Conservation (phyloP, 805 yeast genomes). For the Soucietia sequanensis region DNA sequence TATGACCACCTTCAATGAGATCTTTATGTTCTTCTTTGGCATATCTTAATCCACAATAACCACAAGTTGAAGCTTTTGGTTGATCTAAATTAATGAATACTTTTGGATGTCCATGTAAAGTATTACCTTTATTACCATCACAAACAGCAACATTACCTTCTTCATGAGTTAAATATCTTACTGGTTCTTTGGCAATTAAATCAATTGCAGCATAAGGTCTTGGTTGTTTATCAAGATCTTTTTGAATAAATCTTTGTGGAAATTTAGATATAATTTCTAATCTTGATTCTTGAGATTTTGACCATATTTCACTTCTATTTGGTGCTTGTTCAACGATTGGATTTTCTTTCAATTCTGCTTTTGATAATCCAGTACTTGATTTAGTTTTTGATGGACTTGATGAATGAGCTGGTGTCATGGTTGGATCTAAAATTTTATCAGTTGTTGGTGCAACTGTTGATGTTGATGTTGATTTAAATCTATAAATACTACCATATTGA, state of each 20-base stretch:
- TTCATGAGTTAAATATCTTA: constrained; percentile 52
- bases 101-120: constrained; percentile 81
- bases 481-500: too few species aligned
- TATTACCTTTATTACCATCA: constrained; percentile 70
- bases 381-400: too few species aligned
- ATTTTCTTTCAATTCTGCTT: constrained; percentile 19
- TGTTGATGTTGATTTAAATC: too few species aligned
- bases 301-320: constrained; percentile 70
- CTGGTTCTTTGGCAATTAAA: constrained; percentile 71
- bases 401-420: neutral
- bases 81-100: constrained; percentile 78
- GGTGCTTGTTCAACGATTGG: constrained; percentile 64
- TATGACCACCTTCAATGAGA: constrained; percentile 29
- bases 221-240: constrained; percentile 68
- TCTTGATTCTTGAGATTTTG: constrained; percentile 63
- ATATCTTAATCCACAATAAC: constrained; percentile 75
- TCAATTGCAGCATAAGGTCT: constrained; percentile 83
- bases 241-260: constrained; percentile 66
- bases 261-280: constrained; percentile 50
- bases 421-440: neutral
- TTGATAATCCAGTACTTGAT: constrained; percentile 20
- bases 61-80: constrained; percentile 70
- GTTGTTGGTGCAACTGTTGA: too few species aligned
- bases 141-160: constrained; percentile 70
- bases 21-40: constrained; percentile 52